Evolutionary conservation across 2,329 filamentous ascomycete genomes (phyloP), one percentile per base, ranked within the genome.

Genomic region (Epichloe gansuensis): DNA sequence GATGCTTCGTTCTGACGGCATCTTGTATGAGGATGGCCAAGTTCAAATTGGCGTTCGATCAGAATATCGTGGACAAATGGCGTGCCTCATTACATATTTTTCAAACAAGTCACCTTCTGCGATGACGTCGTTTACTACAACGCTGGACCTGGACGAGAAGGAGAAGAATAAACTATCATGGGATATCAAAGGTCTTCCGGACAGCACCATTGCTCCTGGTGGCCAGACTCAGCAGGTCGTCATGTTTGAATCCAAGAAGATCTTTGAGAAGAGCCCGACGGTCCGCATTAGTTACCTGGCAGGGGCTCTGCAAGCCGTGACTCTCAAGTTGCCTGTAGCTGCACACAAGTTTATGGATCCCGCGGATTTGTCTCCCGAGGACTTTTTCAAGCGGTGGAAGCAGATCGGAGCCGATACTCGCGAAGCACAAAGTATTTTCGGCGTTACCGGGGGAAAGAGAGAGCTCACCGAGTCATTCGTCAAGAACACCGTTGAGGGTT

Each of bases 321-420:
- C 93, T 0, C 73, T 98, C 41, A 91, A 94, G 66, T 76, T 98
- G 4, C 93, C 93, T 0, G 80, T 98, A 4, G 74, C 87, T 0
- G 80, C 91, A 51, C 91, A 97, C 69, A 95, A 96, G 66, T 98
- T 95, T 64, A 96, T 97, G 89, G 90, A 96, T 56, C 81, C 87
- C 0, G 90, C 93, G 0, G 85, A 93, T 52, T 74, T 98, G 40
- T 80, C 80, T 6, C 82, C 85, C 0, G 93, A 98, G 50, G 93
- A 98, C 64, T 98, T 97, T 70, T 98, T 98, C 79, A 96, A 94
- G 75, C 78, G 94, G 49, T 98, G 93, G 93, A 94, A 95, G 75
- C 93, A 98, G 70, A 97, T 98, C 60, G 93, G 93, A 12, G 89
- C 87, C 5, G 81, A 81, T 2, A 84, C 90, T 1, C 80, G 94